Evolutionary conservation across 2,329 filamentous ascomycete genomes (phyloP).

Genomic region (Cladosporium sp.): DNA sequence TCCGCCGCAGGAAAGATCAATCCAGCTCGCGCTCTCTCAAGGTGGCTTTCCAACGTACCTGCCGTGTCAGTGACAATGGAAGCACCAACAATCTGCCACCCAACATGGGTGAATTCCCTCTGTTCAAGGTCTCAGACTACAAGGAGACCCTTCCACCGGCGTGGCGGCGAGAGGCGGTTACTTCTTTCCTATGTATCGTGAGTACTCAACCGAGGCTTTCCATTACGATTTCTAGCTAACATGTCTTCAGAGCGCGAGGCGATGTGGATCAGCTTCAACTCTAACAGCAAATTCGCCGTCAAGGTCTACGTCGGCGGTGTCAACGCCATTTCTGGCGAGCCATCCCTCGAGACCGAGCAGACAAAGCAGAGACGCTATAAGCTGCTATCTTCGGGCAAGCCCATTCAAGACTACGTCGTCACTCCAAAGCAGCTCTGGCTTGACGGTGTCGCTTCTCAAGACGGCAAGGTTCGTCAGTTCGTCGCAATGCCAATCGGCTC

Average conservation of each 20-base stretch:
- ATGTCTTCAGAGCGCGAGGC: slow-evolving; percentile 32
- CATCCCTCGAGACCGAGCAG: slow-evolving; percentile 23
- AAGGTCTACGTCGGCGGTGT: slow-evolving; percentile 39
- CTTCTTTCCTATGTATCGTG: slow-evolving; percentile 44
- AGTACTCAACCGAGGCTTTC: not conserved
- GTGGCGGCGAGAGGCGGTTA: slow-evolving; percentile 41
- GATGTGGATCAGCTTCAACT: slow-evolving; percentile 39
- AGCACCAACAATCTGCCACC: slow-evolving; percentile 33
- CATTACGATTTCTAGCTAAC: not conserved
- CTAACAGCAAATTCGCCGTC: slow-evolving; percentile 30
- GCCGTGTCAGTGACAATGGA: slow-evolving; percentile 41
- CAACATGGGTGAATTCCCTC: slow-evolving; percentile 35
- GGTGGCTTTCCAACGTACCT: slow-evolving; percentile 38
- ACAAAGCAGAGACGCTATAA: slow-evolving; percentile 19
- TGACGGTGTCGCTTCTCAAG: slow-evolving; percentile 35
- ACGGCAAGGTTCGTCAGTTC: slow-evolving; percentile 44
- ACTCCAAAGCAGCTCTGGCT: slow-evolving; percentile 38
- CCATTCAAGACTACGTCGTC: slow-evolving; percentile 42
- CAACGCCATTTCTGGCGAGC: slow-evolving; percentile 40
- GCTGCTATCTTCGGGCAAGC: slow-evolving; percentile 25
- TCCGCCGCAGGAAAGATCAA: not conserved
- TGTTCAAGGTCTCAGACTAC: slow-evolving; percentile 35
- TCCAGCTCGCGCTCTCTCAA: slow-evolving; percentile 15
- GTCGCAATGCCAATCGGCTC: slow-evolving; percentile 42
- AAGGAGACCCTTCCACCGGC: slow-evolving; percentile 26